These are phyloP conservation scores for Talaromyces liani DNA, from an alignment of 495 filamentous ascomycete genomes.

Conservation along the genomic window DNA sequence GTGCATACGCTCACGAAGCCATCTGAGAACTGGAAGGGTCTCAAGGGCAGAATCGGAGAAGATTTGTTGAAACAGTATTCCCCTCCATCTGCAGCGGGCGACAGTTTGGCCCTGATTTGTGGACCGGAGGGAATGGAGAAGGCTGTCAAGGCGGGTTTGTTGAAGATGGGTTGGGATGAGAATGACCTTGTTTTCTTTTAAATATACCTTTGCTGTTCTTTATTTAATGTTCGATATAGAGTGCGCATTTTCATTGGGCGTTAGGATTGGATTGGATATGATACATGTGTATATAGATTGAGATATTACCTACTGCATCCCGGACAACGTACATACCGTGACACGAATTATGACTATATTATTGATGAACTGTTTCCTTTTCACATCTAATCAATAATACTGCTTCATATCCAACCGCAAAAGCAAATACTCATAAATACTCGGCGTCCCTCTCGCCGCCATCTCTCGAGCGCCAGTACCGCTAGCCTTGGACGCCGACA, in stretches of 20 bases:
- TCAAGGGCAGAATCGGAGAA: conserved; percentile 59
- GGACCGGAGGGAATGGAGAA: conserved; percentile 77
- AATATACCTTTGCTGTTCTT: background rate
- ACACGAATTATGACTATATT: background rate
- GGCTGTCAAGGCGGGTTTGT: conserved; percentile 52
- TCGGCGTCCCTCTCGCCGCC: conserved; percentile 19
- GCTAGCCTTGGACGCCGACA: conserved; percentile 24
- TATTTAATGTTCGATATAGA: background rate
- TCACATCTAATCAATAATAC: conserved; percentile 28
- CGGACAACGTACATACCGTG: background rate
- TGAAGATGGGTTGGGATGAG: conserved; percentile 66
- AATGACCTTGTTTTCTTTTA: conserved; percentile 83
- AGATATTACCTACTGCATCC: background rate
- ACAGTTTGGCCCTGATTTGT: conserved; percentile 72
- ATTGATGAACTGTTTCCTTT: background rate
- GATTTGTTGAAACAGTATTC: conserved; percentile 57
- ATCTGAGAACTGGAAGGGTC: conserved; percentile 59
- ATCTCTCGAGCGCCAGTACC: conserved; percentile 8
- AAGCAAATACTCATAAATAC: conserved; percentile 43
- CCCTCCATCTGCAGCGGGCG: conserved; percentile 22
- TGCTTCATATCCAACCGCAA: conserved; percentile 41
- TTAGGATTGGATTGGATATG: background rate
- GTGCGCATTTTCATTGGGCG: background rate
- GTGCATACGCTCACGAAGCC: conserved; percentile 65
- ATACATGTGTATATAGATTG: conserved; percentile 2